Base-by-base conservation (phyloP, 129 eudicot genomes). In the Chrysanthemum seticuspe region DNA sequence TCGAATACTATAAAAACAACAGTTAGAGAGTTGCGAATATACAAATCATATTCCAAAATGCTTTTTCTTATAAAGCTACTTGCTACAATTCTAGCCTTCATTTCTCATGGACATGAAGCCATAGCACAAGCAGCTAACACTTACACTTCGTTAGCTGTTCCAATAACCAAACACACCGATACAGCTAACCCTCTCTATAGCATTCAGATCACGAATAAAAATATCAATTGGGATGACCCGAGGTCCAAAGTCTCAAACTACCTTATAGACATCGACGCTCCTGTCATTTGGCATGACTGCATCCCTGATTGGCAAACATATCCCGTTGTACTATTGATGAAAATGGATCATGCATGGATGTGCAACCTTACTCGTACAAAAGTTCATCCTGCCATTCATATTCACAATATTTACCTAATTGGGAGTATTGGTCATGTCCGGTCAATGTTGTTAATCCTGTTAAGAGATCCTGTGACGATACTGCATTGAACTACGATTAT, bases 401-500 rank as follows among this genome's bases (percentile, higher is more conserved):
- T 52, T n/a, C 57, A 52, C 15, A 52, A 13, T 52, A 51, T 51
- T 8, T 34, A 51, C 56, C n/a, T 8, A n/a, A n/a, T 51, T 51
- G 70, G 5, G 70, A 15, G 4, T 47, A 65, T 8, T 70, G 84
- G 51, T 21, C 34, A 10, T 83, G 84, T 34, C 14, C 27, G 7
- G 78, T 74, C 12, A 72, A 73, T 14, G 83, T 82, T 14, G 47
- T 29, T 15, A 80, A 80, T 23, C 80, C 88, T 0, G 16, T 76
- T 13, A 80, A 70, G 54, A 36, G 75, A 23, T 23, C 80, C 0
- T 77, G 82, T 64, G 73, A 78, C 29, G 12, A 49, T 19, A 62
- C 76, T 62, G 54, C 23, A 5, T 49, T 84, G 29, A 76, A 68
- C 61, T 70, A 53, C 10, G 74, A 54, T n/a, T 13, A 3, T 21